Base-by-base conservation (phyloP, 768 basidiomycete species). In the Boletus coccyginus region DNA sequence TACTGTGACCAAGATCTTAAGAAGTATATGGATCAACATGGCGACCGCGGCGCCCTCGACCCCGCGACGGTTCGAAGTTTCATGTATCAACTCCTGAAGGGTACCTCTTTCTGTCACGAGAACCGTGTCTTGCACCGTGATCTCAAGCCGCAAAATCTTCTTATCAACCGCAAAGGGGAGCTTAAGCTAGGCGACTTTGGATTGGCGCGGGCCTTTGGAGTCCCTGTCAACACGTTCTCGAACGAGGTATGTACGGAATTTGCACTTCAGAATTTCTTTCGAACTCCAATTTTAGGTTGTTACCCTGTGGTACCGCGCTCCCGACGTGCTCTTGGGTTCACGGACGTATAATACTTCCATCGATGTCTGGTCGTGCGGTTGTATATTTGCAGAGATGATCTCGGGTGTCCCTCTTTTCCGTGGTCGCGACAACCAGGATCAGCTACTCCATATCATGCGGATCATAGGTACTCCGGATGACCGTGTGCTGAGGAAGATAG, bases 331-430 rank as follows among this genome's bases (percentile, higher is more conserved):
- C 27, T 84, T 99, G 60, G 97, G 97, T 50, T 96, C 94, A 21
- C 82, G 97, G 56, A 98, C 96, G 19, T 99, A 99, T 71, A 95
- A 89, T 75, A 98, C 97, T 3, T 94, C 92, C 32, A 98, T 99
- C 64, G 97, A 99, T 70, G 90, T 98, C 48, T 99, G 97, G 97
- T 94, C 92, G 14, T 96, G 94, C 55, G 97, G 97, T 11, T 98
- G 97, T 70, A 99, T 99, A 68, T 97, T 99, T 70, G 96, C 97
- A 19, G 97, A 99, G 75, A 98, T 99, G 96, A 98, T 99, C 57
- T 88, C 92, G 19, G 97, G 97, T 2, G 89, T 94, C 7, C 97
- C 97, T 29, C 81, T 99, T 31, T 99, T 99, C 81, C 82, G 96
- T 61, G 97, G 97, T 21, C 79, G 96, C 59, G 97, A 98, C 71